A percentile compares a stretch with the other conserved stretches of the same genome.
Conservation (phyloP, 768 basidiomycete genomes). For the Leucocoprinus sp. region DNA sequence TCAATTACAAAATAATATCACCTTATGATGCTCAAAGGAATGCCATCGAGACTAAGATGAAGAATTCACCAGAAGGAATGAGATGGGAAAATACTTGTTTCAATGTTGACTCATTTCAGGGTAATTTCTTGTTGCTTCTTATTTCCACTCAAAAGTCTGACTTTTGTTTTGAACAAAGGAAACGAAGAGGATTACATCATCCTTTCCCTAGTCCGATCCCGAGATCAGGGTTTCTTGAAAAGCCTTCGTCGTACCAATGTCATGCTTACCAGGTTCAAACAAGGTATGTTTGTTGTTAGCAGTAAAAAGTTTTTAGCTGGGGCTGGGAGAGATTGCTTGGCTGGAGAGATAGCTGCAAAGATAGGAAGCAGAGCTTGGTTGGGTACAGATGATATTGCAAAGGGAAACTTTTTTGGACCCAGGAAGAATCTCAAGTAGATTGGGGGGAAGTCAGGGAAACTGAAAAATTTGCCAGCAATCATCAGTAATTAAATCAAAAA, state of each 20-base stretch:
- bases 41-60: constrained; percentile 40
- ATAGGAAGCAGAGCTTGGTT: constrained; percentile 34
- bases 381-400: constrained; percentile 28
- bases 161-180: constrained; percentile 31
- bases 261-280: constrained; percentile 66
- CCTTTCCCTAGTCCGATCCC: constrained; percentile 14
- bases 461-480: neutral
- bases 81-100: constrained; percentile 56
- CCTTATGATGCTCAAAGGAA: constrained; percentile 68
- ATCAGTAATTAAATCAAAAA: neutral
- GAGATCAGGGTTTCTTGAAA: constrained; percentile 43
- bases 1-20: constrained; percentile 54
- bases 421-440: neutral
- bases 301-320: constrained; percentile 53
- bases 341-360: constrained; percentile 32
- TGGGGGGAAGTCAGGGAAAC: no score
- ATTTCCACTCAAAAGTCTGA: neutral
- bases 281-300: constrained; percentile 59
- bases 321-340: constrained; percentile 38
- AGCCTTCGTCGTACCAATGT: constrained; percentile 62
- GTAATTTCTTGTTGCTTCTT: constrained; percentile 21
- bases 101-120: constrained; percentile 77
- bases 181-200: constrained; percentile 52
- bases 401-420: constrained; percentile 18
- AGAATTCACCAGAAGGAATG: constrained; percentile 34